Base-by-base conservation (phyloP, 1,139 yeast genomes). In the Kodamaea derodonti region DNA sequence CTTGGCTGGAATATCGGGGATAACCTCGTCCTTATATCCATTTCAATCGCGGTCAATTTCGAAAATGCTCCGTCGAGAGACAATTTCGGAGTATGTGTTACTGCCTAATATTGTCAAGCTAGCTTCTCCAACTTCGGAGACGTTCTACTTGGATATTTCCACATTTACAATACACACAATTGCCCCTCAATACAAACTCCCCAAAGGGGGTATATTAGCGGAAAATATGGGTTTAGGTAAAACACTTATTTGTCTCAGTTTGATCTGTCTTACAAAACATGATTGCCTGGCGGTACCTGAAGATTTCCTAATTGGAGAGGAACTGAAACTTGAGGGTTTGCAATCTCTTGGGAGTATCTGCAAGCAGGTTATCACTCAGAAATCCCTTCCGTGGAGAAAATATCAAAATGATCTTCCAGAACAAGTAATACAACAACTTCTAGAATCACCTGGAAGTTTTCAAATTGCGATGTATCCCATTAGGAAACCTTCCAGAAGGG, bases 151-250 rank as follows among this genome's bases (percentile, higher is more conserved):
- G 40, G 70, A 77, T 45, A 40, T 65, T 1, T 39, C 51, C 4
- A 48, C 44, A 1, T 45, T 61, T 25, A 41, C 44, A 3, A 52
- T 73, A 17, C 52, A 47, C 23, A 17, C 27, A 2, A 39, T 49
- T 3, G 78, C 83, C 0, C 70, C 64, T 16, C 41, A 55, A 2
- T 75, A 66, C 46, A 43, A 48, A 14, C 57, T 75, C 3, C 80
- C 84, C 0, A 55, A 71, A 42, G 88, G 88, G 12, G 90, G 88
- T 0, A 78, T 82, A 2, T 56, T 82, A 10, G 86, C 86, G 0
- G 90, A 82, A 44, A 80, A 80, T 69, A 82, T 82, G 88, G 90
- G 88, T 0, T 56, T 80, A 13, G 90, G 90, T 0, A 82, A 82
- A 49, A 81, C 88, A 0, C 62, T 78, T 29, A 81, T 82, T 4